Percentiles rank a stretch among this genome's conserved stretches.
Evolutionary conservation across 75 land plant species (phyloP).

Genomic region (Pinus albicaulis): DNA sequence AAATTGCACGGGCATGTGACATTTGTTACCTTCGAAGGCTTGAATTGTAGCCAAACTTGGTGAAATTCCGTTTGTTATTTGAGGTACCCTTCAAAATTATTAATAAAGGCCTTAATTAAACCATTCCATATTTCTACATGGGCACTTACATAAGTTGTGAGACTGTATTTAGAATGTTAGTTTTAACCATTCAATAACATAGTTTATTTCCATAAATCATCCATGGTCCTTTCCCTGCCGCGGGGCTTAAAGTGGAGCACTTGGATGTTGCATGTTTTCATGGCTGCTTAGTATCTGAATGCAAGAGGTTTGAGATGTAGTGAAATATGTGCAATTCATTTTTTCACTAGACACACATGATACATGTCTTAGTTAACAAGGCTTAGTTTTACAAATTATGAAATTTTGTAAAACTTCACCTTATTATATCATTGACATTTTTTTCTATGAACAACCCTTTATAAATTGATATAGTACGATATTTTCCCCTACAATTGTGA

Average conservation of each 20-base stretch:
- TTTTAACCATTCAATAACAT: no score
- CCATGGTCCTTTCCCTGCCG: no score
- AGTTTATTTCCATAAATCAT: no score
- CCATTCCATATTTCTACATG: no score
- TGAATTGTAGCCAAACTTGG: neutral
- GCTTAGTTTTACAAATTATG: neutral
- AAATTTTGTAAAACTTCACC: neutral
- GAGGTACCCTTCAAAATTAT: no score
- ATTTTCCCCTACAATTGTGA: neutral
- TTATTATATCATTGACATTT: neutral
- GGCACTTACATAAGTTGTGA: no score
- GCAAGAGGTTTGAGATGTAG: no score
- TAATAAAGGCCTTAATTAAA: no score
- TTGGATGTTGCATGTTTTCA: no score
- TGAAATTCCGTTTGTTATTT: neutral
- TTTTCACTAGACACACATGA: neutral
- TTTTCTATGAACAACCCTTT: neutral
- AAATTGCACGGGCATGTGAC: neutral
- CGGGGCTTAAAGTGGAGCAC: no score
- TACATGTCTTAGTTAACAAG: neutral
- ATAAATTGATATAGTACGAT: neutral
- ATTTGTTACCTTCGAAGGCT: neutral
- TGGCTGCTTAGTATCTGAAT: no score
- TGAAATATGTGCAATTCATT: neutral
- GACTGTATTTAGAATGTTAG: no score